Evolutionary conservation across 805 yeast genomes (phyloP).

Genomic region (Monosporozyma unispora): DNA sequence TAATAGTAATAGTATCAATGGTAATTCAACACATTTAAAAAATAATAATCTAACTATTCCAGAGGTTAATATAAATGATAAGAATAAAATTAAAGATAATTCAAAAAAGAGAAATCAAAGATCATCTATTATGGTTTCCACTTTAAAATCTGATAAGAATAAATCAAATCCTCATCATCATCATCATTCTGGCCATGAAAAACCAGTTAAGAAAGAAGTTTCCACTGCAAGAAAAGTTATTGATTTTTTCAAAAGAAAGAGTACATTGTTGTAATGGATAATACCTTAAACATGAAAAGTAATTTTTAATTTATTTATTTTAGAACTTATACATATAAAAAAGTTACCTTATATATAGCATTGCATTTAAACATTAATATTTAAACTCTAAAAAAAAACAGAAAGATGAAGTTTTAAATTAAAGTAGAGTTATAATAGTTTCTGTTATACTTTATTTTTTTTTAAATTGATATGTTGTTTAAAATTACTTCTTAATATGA

Average conservation of each 20-base stretch:
- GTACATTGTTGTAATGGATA: slow-evolving; percentile 14
- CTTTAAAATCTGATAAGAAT: neutral
- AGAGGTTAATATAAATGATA: neutral
- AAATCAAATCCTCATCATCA: no score
- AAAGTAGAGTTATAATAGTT: no score
- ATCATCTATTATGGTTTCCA: slow-evolving; percentile 8
- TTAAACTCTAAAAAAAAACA: neutral
- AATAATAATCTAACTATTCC: neutral
- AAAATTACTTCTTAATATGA: neutral
- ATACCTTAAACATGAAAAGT: no score
- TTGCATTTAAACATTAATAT: slow-evolving; percentile 1
- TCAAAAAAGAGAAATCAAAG: neutral
- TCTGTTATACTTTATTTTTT: no score
- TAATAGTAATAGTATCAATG: neutral
- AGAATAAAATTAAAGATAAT: neutral
- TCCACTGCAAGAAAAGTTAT: slow-evolving; percentile 71
- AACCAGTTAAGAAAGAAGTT: neutral
- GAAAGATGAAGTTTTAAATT: no score
- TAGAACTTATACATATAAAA: neutral
- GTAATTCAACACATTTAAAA: neutral
- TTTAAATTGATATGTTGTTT: neutral
- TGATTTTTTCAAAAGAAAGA: slow-evolving; percentile 70
- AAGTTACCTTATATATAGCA: neutral
- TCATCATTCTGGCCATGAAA: no score
- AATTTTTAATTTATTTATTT: neutral